Evolutionary conservation across 2,329 filamentous ascomycete genomes (phyloP).

Genomic region (Scytalidium sp.): DNA sequence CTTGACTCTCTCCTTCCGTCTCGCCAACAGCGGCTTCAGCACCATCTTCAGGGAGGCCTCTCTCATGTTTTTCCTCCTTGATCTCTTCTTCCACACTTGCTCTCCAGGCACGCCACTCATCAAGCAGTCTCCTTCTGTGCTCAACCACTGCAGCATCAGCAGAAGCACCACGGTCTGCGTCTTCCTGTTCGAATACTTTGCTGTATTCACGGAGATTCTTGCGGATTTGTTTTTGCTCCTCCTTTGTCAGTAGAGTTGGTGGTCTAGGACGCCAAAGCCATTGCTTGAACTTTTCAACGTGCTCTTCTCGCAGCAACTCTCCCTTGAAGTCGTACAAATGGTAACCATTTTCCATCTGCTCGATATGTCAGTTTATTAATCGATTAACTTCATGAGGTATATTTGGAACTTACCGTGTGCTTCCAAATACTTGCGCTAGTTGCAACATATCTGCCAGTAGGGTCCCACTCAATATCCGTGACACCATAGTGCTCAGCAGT

Average conservation of each 20-base stretch:
- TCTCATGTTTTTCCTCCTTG: constrained; percentile 64
- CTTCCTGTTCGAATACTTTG: constrained; percentile 91
- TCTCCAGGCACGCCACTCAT: constrained; percentile 88
- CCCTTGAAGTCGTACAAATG: constrained; percentile 97
- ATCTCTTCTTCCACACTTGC: constrained; percentile 69
- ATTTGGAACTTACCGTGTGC: constrained; percentile 76
- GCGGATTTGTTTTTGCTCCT: constrained; percentile 96
- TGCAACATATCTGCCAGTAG: constrained; percentile 89
- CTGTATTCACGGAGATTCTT: constrained; percentile 98
- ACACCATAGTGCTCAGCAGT: constrained; percentile 94
- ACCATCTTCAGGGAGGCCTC: constrained; percentile 64
- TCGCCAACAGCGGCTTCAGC: constrained; percentile 56
- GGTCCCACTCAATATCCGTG: constrained; percentile 97
- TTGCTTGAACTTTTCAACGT: constrained; percentile 97
- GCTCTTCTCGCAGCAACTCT: constrained; percentile 83
- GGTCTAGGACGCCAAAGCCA: constrained; percentile 92
- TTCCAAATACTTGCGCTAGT: constrained; percentile 95
- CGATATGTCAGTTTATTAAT: constrained; percentile 19
- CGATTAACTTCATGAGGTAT: neutral
- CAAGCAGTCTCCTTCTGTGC: constrained; percentile 73
- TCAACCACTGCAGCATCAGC: constrained; percentile 94
- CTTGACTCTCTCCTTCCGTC: constrained; percentile 67
- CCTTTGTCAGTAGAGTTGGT: constrained; percentile 85
- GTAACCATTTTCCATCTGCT: constrained; percentile 97
- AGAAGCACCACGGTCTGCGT: constrained; percentile 87